A percentile compares a stretch with the other conserved stretches of the same genome.
phyloP scores from a whole-genome alignment of 1,284 basidiomycete species.

The Ustilago xerochloae region DNA sequence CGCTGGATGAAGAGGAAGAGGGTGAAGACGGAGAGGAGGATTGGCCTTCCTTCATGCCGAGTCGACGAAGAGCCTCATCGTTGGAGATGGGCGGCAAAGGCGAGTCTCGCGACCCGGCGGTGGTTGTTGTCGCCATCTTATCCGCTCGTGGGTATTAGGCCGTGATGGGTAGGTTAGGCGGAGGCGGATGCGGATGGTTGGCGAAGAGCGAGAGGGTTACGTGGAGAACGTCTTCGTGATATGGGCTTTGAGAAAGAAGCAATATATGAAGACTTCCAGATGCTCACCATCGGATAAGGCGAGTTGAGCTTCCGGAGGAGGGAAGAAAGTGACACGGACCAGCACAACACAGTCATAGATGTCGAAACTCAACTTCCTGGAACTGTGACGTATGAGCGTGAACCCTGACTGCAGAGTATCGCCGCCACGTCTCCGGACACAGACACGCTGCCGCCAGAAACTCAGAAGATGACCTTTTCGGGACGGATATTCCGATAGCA shows the following conservation, averaged over 20 bases:
- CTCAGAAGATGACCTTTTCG: not conserved
- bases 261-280: not conserved
- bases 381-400: not conserved
- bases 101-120: conserved; percentile 40
- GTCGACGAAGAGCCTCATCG: conserved; percentile 18
- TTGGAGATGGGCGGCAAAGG: conserved; percentile 34
- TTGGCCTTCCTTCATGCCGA: conserved; percentile 17
- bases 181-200: not conserved
- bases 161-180: too few relatives aligned
- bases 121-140: conserved; percentile 33
- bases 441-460: not conserved
- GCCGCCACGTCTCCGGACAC: not conserved
- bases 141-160: not conserved
- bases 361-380: not conserved
- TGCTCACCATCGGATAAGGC: not conserved
- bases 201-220: not conserved
- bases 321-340: conserved; percentile 8
- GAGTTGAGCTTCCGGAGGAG: not conserved
- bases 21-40: conserved; percentile 10
- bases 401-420: not conserved
- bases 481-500: conserved; percentile 4
- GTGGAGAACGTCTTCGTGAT: too few relatives aligned
- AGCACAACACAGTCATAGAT: not conserved
- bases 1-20: not conserved
- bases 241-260: not conserved